Base-by-base conservation (phyloP, 768 basidiomycete genomes). In the Leccinum obscurum region DNA sequence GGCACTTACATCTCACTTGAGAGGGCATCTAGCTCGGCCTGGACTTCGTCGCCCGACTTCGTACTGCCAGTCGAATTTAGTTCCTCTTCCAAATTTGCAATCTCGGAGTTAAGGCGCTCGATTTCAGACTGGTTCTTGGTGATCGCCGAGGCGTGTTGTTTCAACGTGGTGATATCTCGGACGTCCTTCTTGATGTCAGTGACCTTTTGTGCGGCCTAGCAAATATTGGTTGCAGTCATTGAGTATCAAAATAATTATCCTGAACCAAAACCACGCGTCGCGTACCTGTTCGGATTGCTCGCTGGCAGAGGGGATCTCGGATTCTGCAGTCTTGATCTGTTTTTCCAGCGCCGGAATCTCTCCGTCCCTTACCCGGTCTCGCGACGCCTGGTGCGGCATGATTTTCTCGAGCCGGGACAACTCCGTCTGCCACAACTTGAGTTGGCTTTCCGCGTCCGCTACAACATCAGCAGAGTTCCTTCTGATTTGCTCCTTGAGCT, bases 31-130 rank as follows among this genome's bases (percentile, higher is more conserved):
- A 97, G 78, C 68, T 97, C 88, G 26, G 66, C 75, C 71, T 98
- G 90, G 15, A 98, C 88, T 52, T 95, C 94, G 51, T 93, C 91
- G 1, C 85, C 83, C 1, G 95, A 94, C 73, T 86, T 92, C 14
- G 84, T 82, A 35, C 88, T 89, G 2, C 95, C 95, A 2, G 86
- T 86, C 7, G 81, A 75, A 20, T 81, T 76, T 15, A 99, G 80
- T 52, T 90, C 85, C 52, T 77, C 76, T 72, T 97, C 92, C 50
- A 94, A 76, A 52, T 78, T 76, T 9, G 71, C 62, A 50, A 89
- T 83, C 41, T 94, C 92, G 46, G 81, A 76, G 55, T 81, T 78
- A 17, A 93, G 80, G 15, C 78, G 78, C 56, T 83, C 79, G 35
- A 86, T 72, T 64, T 92, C 87, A 66, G 76, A 78, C 56, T 83